Evolutionary conservation across 2,329 filamentous ascomycete species (phyloP).

Genomic region (Pseudogymnoascus sp.): DNA sequence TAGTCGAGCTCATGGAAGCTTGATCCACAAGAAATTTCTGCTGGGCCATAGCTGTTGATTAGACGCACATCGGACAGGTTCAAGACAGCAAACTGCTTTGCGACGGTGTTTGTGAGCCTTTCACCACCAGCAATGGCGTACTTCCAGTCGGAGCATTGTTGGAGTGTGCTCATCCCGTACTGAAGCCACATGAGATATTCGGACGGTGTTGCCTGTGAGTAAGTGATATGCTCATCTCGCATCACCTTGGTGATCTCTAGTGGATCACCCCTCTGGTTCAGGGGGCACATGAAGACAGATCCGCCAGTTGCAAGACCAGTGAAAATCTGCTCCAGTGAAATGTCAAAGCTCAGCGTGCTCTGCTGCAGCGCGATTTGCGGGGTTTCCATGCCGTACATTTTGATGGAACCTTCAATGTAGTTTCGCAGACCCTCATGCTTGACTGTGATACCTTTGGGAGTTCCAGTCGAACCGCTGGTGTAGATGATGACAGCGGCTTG

Average conservation of each 20-base stretch:
- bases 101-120: conserved; percentile 21
- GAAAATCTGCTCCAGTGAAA: conserved; percentile 18
- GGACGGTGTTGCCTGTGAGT: conserved; percentile 20
- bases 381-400: conserved; percentile 12
- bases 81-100: conserved; percentile 18
- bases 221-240: conserved; percentile 15
- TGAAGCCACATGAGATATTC: conserved; percentile 19
- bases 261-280: conserved; percentile 15
- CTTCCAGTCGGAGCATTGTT: conserved; percentile 13
- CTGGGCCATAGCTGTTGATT: conserved; percentile 20
- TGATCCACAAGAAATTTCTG: conserved; percentile 17
- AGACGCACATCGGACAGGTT: conserved; percentile 15
- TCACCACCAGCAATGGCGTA: conserved; percentile 25
- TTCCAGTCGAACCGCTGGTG: conserved; percentile 23
- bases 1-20: conserved; percentile 23
- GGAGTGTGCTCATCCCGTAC: neutral
- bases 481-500: conserved; percentile 25
- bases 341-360: conserved; percentile 18
- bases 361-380: conserved; percentile 18
- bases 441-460: conserved; percentile 37
- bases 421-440: conserved; percentile 22
- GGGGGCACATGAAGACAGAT: conserved; percentile 15
- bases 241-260: conserved; percentile 18
- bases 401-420: conserved; percentile 19
- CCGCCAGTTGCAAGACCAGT: conserved; percentile 17